Percentiles rank a stretch among this genome's conserved stretches.
These are phyloP conservation scores for Thelonectria blattea DNA, from an alignment of 2,329 filamentous ascomycete species.

Conservation along the genomic window DNA sequence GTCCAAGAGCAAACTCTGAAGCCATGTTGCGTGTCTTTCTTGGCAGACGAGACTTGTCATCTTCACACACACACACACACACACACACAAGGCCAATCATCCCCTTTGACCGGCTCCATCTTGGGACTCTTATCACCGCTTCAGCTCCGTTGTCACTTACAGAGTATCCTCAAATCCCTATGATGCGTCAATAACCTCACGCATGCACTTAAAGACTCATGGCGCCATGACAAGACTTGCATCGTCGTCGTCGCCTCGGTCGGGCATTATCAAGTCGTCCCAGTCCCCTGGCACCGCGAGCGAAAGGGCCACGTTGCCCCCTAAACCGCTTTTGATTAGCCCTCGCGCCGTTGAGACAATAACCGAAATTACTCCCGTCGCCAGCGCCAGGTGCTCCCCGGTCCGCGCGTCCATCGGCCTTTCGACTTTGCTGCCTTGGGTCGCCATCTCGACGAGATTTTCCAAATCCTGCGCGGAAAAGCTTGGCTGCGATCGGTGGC, in stretches of 20 bases:
- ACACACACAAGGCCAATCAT: background rate
- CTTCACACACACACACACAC: background rate
- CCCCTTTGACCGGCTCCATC: background rate
- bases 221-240: conserved; percentile 9
- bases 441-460: conserved; percentile 20
- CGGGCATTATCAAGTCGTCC: conserved; percentile 21
- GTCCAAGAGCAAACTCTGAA: background rate
- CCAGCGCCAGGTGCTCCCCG: conserved; percentile 29
- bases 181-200: background rate
- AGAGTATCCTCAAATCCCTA: too few relatives aligned
- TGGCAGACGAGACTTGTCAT: background rate
- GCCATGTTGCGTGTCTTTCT: background rate
- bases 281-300: conserved; percentile 22
- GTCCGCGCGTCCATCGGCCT: conserved; percentile 30
- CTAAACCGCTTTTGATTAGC: conserved; percentile 34
- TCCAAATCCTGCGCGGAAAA: conserved; percentile 2
- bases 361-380: conserved; percentile 47
- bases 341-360: conserved; percentile 35
- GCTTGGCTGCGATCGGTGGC: conserved; percentile 20
- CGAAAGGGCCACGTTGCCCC: conserved; percentile 34
- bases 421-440: conserved; percentile 5
- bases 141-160: too few relatives aligned
- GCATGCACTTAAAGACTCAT: background rate
- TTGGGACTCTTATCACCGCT: background rate
- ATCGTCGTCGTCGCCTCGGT: conserved; percentile 5